Percentiles rank a stretch among this genome's conserved stretches.
phyloP scores from a whole-genome alignment of 75 land plant species.

The Sequoia sempervirens region DNA sequence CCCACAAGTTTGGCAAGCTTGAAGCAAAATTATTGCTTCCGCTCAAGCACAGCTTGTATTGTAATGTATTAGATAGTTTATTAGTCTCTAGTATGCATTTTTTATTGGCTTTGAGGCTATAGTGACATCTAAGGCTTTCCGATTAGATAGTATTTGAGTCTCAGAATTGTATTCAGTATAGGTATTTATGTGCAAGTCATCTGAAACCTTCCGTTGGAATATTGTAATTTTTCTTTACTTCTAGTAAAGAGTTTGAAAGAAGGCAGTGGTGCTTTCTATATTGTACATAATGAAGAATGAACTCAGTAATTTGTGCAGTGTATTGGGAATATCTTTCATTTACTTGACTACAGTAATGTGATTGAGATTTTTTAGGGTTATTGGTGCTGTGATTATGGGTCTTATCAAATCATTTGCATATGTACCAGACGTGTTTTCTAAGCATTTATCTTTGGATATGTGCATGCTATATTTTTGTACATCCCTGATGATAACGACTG shows the following conservation, averaged over 20 bases:
- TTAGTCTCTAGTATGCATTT: background rate
- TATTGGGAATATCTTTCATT: background rate
- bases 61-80: conserved; percentile 5
- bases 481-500: background rate
- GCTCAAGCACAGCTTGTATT: conserved; percentile 10
- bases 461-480: background rate
- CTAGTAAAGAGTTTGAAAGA: conserved; percentile 3
- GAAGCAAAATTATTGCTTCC: conserved; percentile 8
- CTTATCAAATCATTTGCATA: background rate
- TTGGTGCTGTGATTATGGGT: background rate
- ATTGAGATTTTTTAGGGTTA: background rate
- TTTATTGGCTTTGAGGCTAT: conserved; percentile 3
- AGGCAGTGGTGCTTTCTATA: conserved; percentile 6
- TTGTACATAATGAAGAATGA: conserved; percentile 13
- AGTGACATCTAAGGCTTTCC: background rate
- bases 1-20: conserved; percentile 6
- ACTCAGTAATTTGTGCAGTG: background rate
- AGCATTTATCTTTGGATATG: background rate
- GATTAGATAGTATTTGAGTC: conserved; percentile 3
- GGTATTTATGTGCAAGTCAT: conserved; percentile 1
- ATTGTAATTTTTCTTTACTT: conserved; percentile 8
- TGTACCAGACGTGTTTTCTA: background rate
- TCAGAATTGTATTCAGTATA: background rate
- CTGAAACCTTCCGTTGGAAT: background rate
- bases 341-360: background rate